Conservation (phyloP, 2,329 filamentous ascomycete genomes). For the Colletotrichum sidae region DNA sequence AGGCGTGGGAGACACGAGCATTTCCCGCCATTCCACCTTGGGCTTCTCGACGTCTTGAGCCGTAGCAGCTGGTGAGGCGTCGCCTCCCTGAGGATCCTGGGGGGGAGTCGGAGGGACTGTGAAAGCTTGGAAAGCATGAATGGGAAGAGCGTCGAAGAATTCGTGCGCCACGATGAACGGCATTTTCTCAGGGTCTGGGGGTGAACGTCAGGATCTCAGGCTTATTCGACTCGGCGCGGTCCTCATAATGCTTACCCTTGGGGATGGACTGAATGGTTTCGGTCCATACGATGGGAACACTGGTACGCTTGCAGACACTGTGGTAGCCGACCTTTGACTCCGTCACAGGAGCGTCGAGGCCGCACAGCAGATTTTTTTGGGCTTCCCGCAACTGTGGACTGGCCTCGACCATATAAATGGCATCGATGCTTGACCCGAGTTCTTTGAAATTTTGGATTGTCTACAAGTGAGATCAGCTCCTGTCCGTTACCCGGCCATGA, state of each 20-base stretch:
- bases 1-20: constrained; percentile 79
- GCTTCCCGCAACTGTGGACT: constrained; percentile 80
- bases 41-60: constrained; percentile 55
- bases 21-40: constrained; percentile 79
- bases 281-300: constrained; percentile 86
- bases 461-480: constrained; percentile 54
- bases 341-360: constrained; percentile 72
- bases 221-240: constrained; percentile 19
- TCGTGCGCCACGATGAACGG: constrained; percentile 98
- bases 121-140: constrained; percentile 91
- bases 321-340: constrained; percentile 80
- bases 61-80: constrained; percentile 52
- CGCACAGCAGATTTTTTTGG: constrained; percentile 87
- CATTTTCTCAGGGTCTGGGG: constrained; percentile 72
- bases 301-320: constrained; percentile 80
- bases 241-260: constrained; percentile 59
- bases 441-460: constrained; percentile 86
- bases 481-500: neutral
- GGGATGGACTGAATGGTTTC: constrained; percentile 90
- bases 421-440: constrained; percentile 81
- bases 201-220: neutral
- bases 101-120: constrained; percentile 45
- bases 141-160: constrained; percentile 97
- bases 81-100: constrained; percentile 1
- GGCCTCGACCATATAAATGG: constrained; percentile 96